Base-by-base conservation (phyloP, 129 eudicot species). In the Apium graveolens region DNA sequence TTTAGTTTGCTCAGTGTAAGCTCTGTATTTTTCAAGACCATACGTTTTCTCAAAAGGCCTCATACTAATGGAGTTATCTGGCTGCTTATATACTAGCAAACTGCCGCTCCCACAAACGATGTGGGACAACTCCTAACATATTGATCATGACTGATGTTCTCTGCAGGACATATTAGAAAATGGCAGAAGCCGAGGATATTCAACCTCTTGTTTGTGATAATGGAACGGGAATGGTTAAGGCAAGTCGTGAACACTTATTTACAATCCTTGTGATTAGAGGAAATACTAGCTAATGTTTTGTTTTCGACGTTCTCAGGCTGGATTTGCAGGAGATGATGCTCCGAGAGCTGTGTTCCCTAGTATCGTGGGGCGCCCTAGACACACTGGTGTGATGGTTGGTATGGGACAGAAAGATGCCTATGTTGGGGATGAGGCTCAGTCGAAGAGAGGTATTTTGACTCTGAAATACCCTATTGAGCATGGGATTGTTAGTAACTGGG, bases 251-350 rank as follows among this genome's bases (percentile, higher is more conserved):
- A 24, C 13, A 57, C 65, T 57, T 9, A n/a, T 9, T n/a, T n/a
- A 9, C 66, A 9, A 57, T 0, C 5, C 32, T 57, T 57, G 31
- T 57, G 66, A 57, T 57, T 1, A 57, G 66, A 57, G 31, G 31
- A 60, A 9, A 60, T 26, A 26, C 16, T 26, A 60, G 68, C 68
- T 60, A 26, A 60, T 26, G 16, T 24, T 10, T 60, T 60, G 32
- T 7, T 11, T 60, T 8, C 32, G 32, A n/a, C 5, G 11, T n/a
- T 8, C 27, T 72, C 49, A 72, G 76, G 76, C 76, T 20, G 76
- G 76, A n/a, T 72, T 72, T 72, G 76, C 76, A 3, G 76, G 76
- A 72, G 76, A 72, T 41, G 76, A 72, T 72, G 76, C 76, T 72
- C 76, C 76, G n/a, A 72, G 76, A 24, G 76, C 76, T 24, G 76